A percentile compares a stretch with the other conserved stretches of the same genome.
Evolutionary conservation across 257 asterid genomes (phyloP).

Genomic region (Mentha longifolia): DNA sequence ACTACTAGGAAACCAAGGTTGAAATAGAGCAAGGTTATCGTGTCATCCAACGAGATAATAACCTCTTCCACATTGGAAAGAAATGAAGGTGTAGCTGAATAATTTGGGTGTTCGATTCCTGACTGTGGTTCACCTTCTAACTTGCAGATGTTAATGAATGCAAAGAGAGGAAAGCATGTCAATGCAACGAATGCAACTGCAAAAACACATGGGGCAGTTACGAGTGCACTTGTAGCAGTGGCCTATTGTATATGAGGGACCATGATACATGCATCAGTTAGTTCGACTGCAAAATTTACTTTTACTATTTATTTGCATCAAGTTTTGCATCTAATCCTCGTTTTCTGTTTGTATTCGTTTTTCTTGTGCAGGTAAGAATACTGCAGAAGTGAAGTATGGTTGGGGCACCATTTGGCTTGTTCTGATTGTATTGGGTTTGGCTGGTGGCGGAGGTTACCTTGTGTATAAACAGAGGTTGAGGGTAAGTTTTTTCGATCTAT

Average conservation of each 20-base stretch:
- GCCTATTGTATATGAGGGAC: constrained; percentile 71
- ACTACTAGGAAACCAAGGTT: neutral
- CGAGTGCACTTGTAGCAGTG: constrained; percentile 73
- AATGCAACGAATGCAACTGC: constrained; percentile 87
- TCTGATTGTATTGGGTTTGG: constrained; percentile 63
- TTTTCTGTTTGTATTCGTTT: constrained; percentile 10
- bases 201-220: constrained; percentile 86
- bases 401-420: constrained; percentile 79
- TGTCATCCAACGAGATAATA: neutral
- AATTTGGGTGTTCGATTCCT: constrained; percentile 23
- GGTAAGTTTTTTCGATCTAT: constrained; percentile 52
- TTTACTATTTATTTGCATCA: constrained; percentile 1
- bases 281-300: constrained; percentile 30
- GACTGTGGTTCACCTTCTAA: constrained; percentile 14
- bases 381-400: constrained; percentile 65
- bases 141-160: constrained; percentile 77
- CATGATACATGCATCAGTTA: constrained; percentile 93
- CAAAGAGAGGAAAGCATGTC: constrained; percentile 81
- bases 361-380: constrained; percentile 57
- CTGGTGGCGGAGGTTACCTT: constrained; percentile 65
- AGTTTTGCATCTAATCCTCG: neutral
- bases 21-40: constrained; percentile 1
- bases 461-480: constrained; percentile 71
- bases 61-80: neutral
- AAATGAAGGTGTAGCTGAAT: constrained; percentile 10